These are phyloP conservation scores for Boletus subparvulus DNA, from an alignment of 768 basidiomycete species.

Conservation along the genomic window DNA sequence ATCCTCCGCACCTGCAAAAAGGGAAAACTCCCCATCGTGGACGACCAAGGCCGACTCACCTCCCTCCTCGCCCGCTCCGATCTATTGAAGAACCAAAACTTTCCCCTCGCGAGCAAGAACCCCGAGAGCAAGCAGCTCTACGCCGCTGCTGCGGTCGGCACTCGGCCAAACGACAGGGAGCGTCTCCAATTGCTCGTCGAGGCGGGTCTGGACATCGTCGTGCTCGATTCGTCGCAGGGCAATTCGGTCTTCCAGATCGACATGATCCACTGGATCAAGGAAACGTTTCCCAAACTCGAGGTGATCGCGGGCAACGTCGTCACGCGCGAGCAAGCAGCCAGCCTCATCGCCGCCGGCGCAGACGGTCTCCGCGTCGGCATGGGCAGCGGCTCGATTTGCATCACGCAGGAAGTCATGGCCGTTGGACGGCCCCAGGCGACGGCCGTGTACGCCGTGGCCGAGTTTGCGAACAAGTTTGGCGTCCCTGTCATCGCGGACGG, in stretches of 20 bases:
- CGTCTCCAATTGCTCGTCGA: conserved; percentile 85
- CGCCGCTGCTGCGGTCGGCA: conserved; percentile 94
- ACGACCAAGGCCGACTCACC: conserved; percentile 60
- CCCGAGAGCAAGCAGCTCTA: conserved; percentile 92
- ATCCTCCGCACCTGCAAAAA: conserved; percentile 96
- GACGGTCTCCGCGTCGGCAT: conserved; percentile 96
- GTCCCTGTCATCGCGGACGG: conserved; percentile 97
- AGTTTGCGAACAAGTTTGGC: conserved; percentile 91
- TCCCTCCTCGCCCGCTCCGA: conserved; percentile 95
- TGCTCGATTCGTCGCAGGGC: conserved; percentile 95
- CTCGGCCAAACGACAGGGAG: conserved; percentile 83
- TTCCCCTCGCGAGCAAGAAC: conserved; percentile 90
- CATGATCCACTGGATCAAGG: conserved; percentile 93
- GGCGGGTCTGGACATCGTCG: conserved; percentile 92
- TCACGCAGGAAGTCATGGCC: conserved; percentile 99
- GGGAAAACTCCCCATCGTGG: conserved; percentile 91
- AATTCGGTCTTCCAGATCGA: conserved; percentile 93
- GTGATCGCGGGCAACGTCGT: conserved; percentile 98
- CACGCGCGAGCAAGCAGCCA: conserved; percentile 95
- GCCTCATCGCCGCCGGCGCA: conserved; percentile 89
- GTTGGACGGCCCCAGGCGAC: conserved; percentile 98
- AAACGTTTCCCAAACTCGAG: conserved; percentile 80
- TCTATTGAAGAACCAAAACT: conserved; percentile 95
- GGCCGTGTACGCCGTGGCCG: conserved; percentile 94
- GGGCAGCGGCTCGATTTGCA: conserved; percentile 98